Evolutionary conservation across 257 asterid species (phyloP).

Genomic region (Fraxinus americana): DNA sequence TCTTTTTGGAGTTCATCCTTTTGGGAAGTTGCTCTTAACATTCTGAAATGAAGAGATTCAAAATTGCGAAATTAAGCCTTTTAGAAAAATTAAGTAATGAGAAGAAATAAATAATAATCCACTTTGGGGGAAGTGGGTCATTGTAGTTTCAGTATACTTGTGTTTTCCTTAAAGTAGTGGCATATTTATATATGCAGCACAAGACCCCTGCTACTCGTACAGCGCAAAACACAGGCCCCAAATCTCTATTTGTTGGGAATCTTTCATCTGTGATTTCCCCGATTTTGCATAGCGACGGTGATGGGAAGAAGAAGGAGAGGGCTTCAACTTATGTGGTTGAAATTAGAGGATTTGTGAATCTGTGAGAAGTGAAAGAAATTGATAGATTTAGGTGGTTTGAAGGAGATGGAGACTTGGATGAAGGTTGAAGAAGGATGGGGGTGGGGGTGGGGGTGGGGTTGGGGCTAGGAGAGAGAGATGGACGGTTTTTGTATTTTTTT

Average conservation of each 20-base stretch:
- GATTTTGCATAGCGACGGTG: no score
- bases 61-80: neutral
- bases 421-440: no score
- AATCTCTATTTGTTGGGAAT: conserved; percentile 78
- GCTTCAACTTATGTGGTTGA: no score
- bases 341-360: no score
- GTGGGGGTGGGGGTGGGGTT: no score
- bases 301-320: no score
- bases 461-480: no score
- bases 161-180: neutral
- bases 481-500: no score
- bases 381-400: no score
- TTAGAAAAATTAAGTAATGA: neutral
- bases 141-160: neutral
- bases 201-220: conserved; percentile 52
- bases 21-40: neutral
- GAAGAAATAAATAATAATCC: neutral
- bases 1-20: neutral
- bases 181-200: conserved; percentile 38
- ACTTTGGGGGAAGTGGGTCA: neutral
- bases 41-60: neutral
- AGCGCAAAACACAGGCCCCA: conserved; percentile 48
- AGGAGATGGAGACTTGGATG: no score
- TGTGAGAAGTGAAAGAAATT: no score
- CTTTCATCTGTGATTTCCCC: no score